Base-by-base conservation (phyloP, 768 basidiomycete genomes). In the Amanita exitialis region DNA sequence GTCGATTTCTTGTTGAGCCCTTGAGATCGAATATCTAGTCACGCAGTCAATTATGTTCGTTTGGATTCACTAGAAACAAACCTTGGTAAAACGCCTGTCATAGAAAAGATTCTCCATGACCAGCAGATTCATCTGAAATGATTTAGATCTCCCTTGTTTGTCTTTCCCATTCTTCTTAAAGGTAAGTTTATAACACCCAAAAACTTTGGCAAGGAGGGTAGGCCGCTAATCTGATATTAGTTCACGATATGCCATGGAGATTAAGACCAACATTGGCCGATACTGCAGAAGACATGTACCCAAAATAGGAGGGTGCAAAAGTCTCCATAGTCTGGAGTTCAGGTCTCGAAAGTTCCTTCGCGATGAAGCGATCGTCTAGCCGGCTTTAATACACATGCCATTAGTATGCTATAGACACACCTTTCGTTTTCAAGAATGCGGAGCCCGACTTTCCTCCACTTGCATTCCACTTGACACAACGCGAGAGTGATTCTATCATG, bases 71-170 rank as follows among this genome's bases (percentile, higher is more conserved):
- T 6, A 15, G 5, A 20, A 36, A 36, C 12, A 35, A 53, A 90
- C 91, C 76, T 86, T 90, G 3, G 86, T 82, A 60, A 97, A 95
- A 9, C 86, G 80, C 50, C 90, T 78, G 56, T 94, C 90, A 64
- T 96, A 94, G 62, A 97, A 96, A 8, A 95, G 71, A 59, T 94
- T 99, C 68, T 99, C 96, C 95, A 97, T 98, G 44, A 99, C 90
- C 34, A 98, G 70, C 18, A 99, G 72, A 60, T 96, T 96, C 90
- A 97, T 94, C 57, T 93, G 82, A 6, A 86, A 90, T 2, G 83
- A 78, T 61, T 90, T 90, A 5, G 81, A 78, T 66, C 75, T 89
- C 48, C 75, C 78, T 7, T 73, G 62, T 53, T 72, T 79, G 56
- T 88, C 90, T 54, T 81, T 84, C 23, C 82, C 79, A 1, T 79